Conservation (phyloP, 106 monocot species). For the Allium fistulosum region DNA sequence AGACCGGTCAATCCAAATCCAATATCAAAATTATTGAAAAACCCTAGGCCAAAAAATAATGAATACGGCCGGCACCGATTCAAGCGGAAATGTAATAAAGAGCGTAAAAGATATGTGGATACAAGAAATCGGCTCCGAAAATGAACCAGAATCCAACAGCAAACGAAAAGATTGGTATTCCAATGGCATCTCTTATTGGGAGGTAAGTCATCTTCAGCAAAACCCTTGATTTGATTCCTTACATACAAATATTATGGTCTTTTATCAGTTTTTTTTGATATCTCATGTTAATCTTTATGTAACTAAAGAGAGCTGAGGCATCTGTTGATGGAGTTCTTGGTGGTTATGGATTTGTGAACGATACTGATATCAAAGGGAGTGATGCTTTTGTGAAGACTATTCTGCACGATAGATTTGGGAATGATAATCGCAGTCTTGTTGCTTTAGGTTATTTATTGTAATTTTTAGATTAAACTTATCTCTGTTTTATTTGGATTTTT, state of each 20-base stretch:
- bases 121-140: constrained; percentile 56
- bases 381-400: constrained; percentile 65
- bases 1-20: no score
- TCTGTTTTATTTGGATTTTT: background rate
- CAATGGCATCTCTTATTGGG: constrained; percentile 92
- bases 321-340: constrained; percentile 93
- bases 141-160: constrained; percentile 4
- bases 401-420: constrained; percentile 53
- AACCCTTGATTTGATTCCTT: constrained; percentile 3
- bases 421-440: constrained; percentile 45
- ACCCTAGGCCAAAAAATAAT: constrained; percentile 11
- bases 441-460: constrained; percentile 50
- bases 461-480: background rate
- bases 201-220: constrained; percentile 39
- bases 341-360: constrained; percentile 79
- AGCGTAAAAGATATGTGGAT: constrained; percentile 87
- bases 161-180: constrained; percentile 70
- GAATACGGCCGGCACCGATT: constrained; percentile 63
- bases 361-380: constrained; percentile 78
- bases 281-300: background rate
- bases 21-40: no score
- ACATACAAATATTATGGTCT: background rate
- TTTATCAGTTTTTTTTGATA: background rate
- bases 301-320: constrained; percentile 59
- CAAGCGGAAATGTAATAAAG: constrained; percentile 49